Base-by-base conservation (phyloP, 2,329 filamentous ascomycete genomes). In the Fusarium veterinarium region DNA sequence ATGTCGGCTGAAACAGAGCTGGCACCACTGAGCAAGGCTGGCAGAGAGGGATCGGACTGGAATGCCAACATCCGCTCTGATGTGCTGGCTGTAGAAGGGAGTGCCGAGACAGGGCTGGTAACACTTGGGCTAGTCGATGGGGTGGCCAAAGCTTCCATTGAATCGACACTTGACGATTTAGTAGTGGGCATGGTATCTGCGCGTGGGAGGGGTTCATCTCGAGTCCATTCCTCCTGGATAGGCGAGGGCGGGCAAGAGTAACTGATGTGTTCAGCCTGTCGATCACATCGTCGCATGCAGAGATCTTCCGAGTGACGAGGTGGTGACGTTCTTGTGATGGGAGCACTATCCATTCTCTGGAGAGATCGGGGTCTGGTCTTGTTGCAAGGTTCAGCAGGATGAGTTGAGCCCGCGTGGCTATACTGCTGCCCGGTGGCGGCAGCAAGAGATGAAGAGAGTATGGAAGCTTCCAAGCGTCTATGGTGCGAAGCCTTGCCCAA, bases 1-100 rank as follows among this genome's bases (percentile, higher is more conserved):
- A 87, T 82, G 72, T 91, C 90, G 2, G 88, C 89, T 19, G 89
- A 91, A 14, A 91, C 86, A 5, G 90, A 92, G 75, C 89, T 91
- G 13, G 89, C 88, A 16, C 90, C 88, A 63, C 90, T 91, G 16
- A 91, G 83, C 12, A 91, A 81, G 11, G 90, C 89, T 16, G 90
- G 90, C 6, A 92, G 80, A 9, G 90, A 92, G 0, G 89, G 90
- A 58, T 91, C 90, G 6, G 90, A 91, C 61, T 88, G 88, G 78
- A 90, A 91, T 6, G 83, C 83, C 20, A 87, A 75, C 74, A 87
- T 86, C 13, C 85, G 82, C 10, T 86, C 86, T 7, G 84, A 83
- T 2, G 82, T 78, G n/a, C 81, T 82, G 67, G 84, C 84, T 28
- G 80, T 80, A 8, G 82, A 79, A 11, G 78, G 78, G 46, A 82